These are phyloP conservation scores for Alternaria conjuncta DNA, from an alignment of 2,329 filamentous ascomycete species.

Conservation along the genomic window DNA sequence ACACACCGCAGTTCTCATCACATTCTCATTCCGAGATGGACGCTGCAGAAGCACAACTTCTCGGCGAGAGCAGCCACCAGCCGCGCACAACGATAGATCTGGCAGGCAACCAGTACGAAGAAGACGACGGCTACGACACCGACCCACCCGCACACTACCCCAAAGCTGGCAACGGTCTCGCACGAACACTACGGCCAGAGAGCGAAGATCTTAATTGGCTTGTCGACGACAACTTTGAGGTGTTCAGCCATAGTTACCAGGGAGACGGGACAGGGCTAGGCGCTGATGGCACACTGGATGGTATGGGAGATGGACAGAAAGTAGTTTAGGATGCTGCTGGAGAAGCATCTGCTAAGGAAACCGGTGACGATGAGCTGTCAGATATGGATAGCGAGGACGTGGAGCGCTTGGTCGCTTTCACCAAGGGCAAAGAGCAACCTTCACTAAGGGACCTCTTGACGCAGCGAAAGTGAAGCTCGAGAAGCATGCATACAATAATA, in stretches of 20 bases:
- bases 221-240: constrained; percentile 64
- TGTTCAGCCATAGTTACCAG: constrained; percentile 61
- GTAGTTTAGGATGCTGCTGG: constrained; percentile 17
- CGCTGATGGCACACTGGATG: constrained; percentile 34
- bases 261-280: constrained; percentile 43
- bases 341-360: neutral
- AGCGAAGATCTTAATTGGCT: constrained; percentile 67
- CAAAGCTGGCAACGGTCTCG: constrained; percentile 66
- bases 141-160: constrained; percentile 66
- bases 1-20: constrained; percentile 30
- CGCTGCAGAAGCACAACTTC: constrained; percentile 42
- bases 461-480: neutral
- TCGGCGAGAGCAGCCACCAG: constrained; percentile 31
- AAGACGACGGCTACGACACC: constrained; percentile 61
- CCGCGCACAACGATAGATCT: constrained; percentile 27
- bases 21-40: constrained; percentile 33
- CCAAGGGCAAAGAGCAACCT: neutral
- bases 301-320: constrained; percentile 20
- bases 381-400: constrained; percentile 9
- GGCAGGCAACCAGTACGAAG: constrained; percentile 36
- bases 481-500: neutral
- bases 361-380: constrained; percentile 1
- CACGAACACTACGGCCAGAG: constrained; percentile 60
- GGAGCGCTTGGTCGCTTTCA: neutral
- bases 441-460: neutral